Base-by-base conservation (phyloP, 345 rosid genomes). In the Moricandia moricandioides region DNA sequence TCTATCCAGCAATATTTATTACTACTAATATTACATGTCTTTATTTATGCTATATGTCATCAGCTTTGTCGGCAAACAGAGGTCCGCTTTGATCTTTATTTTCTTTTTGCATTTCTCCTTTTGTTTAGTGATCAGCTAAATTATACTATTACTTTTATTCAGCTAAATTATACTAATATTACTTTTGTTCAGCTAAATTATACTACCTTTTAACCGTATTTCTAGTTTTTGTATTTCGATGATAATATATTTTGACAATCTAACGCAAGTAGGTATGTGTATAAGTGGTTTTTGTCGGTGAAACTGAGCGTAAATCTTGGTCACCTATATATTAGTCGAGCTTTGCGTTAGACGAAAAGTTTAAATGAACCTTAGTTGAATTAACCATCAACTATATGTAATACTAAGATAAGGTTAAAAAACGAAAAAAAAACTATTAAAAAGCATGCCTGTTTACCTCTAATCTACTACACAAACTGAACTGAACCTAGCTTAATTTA, bases 1-100 rank as follows among this genome's bases (percentile, higher is more conserved):
- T 21, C 24, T 21, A 21, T 21, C 24, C 24, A 21, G 24, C 24
- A 21, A 21, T 21, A 21, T 21, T 21, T 21, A 21, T 21, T 21
- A 21, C 24, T 21, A 21, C 24, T 21, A 21, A 21, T 21, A 21
- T 21, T 29, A 55, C 80, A 70, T 63, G 65, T 63, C 47, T 21
- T 70, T 56, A 13, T 31, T 69, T 29, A 45, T 40, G 37, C 26
- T n/a, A 30, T 63, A 56, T 63, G 80, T 76, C 74, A 76, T 63
- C 56, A 55, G 11, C 47, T 76, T 27, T 76, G 80, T 76, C 80
- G 80, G 80, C 80, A 76, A 70, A 69, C 17, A 6, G 18, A n/a
- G 52, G 75, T 76, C 80, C 80, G 63, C 71, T 76, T 76, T 76
- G 54, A 70, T 69, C 39, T 69, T 54, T 69, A 2, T 69, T 54